Base-by-base conservation (phyloP, 352 stramenopile species). In the Globisporangium emineosum region DNA sequence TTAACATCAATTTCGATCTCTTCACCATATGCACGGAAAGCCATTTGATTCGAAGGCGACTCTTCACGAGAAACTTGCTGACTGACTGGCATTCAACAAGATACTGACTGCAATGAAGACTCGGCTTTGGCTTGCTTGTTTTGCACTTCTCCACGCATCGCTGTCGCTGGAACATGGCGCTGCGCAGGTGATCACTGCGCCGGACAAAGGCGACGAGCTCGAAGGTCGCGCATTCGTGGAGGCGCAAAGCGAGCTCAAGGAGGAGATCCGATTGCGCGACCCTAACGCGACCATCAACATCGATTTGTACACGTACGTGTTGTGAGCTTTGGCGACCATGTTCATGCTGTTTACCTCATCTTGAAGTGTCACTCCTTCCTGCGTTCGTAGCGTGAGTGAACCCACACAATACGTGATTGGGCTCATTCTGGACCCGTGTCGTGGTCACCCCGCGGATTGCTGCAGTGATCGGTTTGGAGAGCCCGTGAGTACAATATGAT, bases 341-440 rank as follows among this genome's bases (percentile, higher is more conserved):
- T n/a, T n/a, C n/a, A n/a, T n/a, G n/a, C 13, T 17, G 12, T 43
- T 43, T 56, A 7, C 3, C 19, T 8, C 21, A 5, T 56, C 19
- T 37, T n/a, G n/a, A 45, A 17, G 37, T 17, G 19, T 54, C 23
- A 23, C 21, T 45, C 33, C 42, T 40, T 54, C 51, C 19, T 62
- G 25, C 58, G 13, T 9, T 43, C 47, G 19, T 47, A 91, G 82
- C 47, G 76, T 84, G 53, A 61, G 64, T 12, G 64, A 77, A 40
- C 81, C 83, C 15, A 86, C 78, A 15, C 66, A 90, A 29, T 96
- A 89, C 33, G 70, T 81, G 32, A 93, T 96, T 37, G 86, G 88
- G 5, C 62, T 96, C n/a, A 66, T 96, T 40, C 29, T 96, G 40
- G 83, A 96, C 64, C 88, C 88, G n/a, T 96, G 88, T 52, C 76